Evolutionary conservation across 2,329 filamentous ascomycete genomes (phyloP).

Genomic region (Tolypocladium pustulatum): DNA sequence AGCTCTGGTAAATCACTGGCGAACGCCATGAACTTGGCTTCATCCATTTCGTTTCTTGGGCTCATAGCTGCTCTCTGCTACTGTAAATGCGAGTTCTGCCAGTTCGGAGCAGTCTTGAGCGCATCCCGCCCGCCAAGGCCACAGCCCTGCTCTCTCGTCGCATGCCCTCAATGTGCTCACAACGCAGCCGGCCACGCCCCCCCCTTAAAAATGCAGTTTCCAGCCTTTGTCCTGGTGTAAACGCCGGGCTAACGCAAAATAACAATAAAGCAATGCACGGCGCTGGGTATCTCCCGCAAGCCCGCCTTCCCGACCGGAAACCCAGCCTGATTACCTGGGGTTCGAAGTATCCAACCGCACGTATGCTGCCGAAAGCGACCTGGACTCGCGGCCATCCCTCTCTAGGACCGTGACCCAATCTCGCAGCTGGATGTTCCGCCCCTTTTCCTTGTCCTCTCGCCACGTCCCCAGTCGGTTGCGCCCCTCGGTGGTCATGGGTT

Average conservation of each 20-base stretch:
- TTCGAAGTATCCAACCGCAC: slow-evolving; percentile 38
- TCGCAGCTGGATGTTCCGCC: slow-evolving; percentile 70
- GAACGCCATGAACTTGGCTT: not conserved
- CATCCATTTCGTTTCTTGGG: not conserved
- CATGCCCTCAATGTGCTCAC: not conserved
- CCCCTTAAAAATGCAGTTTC: not conserved
- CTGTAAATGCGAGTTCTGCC: not conserved
- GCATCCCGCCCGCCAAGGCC: not conserved
- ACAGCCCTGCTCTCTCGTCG: not conserved
- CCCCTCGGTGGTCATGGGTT: slow-evolving; percentile 43
- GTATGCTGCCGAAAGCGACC: slow-evolving; percentile 50
- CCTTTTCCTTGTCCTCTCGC: slow-evolving; percentile 69
- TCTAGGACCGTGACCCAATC: slow-evolving; percentile 76
- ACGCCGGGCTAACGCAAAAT: slow-evolving; percentile 10
- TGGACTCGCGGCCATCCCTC: slow-evolving; percentile 59
- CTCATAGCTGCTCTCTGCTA: not conserved
- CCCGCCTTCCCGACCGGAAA: not conserved
- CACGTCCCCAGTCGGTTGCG: slow-evolving; percentile 60
- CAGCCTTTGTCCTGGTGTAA: slow-evolving; percentile 2
- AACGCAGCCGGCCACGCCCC: not conserved
- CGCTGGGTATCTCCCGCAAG: slow-evolving; percentile 19
- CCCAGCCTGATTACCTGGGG: slow-evolving; percentile 20
- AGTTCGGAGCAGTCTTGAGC: not conserved
- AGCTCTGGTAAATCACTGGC: too few species aligned
- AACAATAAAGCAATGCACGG: slow-evolving; percentile 10